A percentile compares a stretch with the other conserved stretches of the same genome.
These are phyloP conservation scores for Penicillium longicatenatum DNA, from an alignment of 495 filamentous ascomycete species.

Conservation along the genomic window DNA sequence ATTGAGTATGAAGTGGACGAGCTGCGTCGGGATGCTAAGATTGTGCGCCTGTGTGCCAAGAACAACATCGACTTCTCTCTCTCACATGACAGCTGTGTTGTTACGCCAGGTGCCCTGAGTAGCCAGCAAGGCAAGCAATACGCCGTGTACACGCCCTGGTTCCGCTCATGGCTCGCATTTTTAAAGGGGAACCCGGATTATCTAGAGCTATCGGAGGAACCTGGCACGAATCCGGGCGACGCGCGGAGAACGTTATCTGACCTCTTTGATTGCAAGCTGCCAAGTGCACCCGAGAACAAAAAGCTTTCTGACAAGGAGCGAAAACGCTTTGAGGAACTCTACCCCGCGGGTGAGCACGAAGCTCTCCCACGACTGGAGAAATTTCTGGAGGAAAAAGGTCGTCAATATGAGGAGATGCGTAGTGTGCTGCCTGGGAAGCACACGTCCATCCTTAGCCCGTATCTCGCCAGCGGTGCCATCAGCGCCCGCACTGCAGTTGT, in stretches of 20 bases:
- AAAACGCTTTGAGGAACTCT: constrained; percentile 58
- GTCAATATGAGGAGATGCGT: constrained; percentile 60
- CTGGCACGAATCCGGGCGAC: constrained; percentile 58
- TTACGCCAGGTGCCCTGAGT: constrained; percentile 66
- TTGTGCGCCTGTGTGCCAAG: constrained; percentile 61
- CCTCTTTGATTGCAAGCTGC: constrained; percentile 67
- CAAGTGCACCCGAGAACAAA: constrained; percentile 66
- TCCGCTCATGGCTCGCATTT: constrained; percentile 70
- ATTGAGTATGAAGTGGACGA: constrained; percentile 65
- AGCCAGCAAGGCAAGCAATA: constrained; percentile 75
- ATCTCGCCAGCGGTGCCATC: constrained; percentile 76
- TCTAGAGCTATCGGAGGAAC: constrained; percentile 60
- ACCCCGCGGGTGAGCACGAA: constrained; percentile 81
- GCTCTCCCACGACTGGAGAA: constrained; percentile 64
- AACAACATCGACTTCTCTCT: constrained; percentile 64
- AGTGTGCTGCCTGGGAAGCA: constrained; percentile 60
- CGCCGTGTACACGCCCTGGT: constrained; percentile 84
- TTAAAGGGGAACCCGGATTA: constrained; percentile 67
- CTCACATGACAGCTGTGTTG: constrained; percentile 79
- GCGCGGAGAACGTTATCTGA: constrained; percentile 53
- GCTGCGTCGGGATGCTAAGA: constrained; percentile 64
- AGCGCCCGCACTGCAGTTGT: constrained; percentile 74
- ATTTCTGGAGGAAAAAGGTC: constrained; percentile 70
- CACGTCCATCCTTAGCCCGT: constrained; percentile 76
- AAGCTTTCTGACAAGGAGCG: constrained; percentile 59